A percentile compares a stretch with the other conserved stretches of the same genome.
Conservation (phyloP, 306 rosid genomes). For the Vigna trinervia region DNA sequence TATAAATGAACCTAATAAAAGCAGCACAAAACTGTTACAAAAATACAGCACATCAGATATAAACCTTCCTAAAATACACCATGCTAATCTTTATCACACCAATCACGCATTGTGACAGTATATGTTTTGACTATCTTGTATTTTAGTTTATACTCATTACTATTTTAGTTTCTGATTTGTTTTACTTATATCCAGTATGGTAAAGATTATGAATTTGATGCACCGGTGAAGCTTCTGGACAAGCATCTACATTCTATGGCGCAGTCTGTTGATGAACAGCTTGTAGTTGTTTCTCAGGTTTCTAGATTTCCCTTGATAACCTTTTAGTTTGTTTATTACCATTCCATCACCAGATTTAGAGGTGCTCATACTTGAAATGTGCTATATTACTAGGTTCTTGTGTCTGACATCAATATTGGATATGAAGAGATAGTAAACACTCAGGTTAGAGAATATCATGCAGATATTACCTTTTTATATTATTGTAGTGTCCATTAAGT, state of each 20-base stretch:
- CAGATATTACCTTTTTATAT: neutral
- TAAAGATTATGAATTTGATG: conserved; percentile 82
- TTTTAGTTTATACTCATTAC: neutral
- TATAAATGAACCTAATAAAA: too few relatives aligned
- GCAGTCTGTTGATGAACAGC: conserved; percentile 79
- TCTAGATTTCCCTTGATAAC: neutral
- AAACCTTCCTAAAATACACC: too few relatives aligned
- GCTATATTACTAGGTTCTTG: conserved; percentile 68
- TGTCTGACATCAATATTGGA: conserved; percentile 88
- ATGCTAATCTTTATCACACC: too few relatives aligned
- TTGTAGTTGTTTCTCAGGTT: conserved; percentile 88
- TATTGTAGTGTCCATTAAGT: neutral
- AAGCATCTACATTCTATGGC: conserved; percentile 81
- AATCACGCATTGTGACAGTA: too few relatives aligned
- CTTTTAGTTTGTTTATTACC: conserved; percentile 4
- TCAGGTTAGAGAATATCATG: conserved; percentile 56
- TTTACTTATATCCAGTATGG: conserved; percentile 67
- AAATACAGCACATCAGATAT: too few relatives aligned
- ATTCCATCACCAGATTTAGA: conserved; percentile 3
- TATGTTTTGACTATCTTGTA: neutral
- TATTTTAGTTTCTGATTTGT: conserved; percentile 11
- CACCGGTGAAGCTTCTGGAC: conserved; percentile 84
- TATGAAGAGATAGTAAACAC: conserved; percentile 90
- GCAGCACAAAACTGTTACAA: too few relatives aligned
- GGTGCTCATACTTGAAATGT: conserved; percentile 35